Percentiles rank a stretch among this genome's conserved stretches.
Evolutionary conservation across 495 filamentous ascomycete genomes (phyloP).

Genomic region (Lophiostoma macrostomum): DNA sequence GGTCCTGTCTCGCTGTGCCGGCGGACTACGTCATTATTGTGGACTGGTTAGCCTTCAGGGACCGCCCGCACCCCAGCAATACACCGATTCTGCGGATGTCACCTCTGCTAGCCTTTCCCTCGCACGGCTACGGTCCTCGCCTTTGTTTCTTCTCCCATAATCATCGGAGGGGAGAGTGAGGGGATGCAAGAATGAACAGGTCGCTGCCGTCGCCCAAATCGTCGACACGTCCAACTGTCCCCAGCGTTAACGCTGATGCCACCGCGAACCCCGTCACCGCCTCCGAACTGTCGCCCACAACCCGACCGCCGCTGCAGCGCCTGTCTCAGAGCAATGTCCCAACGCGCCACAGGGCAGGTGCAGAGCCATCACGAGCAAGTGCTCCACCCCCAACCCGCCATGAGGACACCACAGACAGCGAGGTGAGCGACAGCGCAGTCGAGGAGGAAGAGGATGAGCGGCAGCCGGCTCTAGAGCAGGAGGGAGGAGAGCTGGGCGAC

Average conservation of each 20-base stretch:
- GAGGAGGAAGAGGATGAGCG: constrained; percentile 10
- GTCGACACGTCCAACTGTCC: no score
- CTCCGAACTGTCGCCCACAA: constrained; percentile 3
- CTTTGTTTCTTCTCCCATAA: no score
- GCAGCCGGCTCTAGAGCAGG: constrained; percentile 15
- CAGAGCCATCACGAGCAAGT: neutral
- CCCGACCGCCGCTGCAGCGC: constrained; percentile 15
- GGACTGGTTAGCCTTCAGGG: no score
- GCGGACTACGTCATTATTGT: no score
- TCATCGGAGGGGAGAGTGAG: no score
- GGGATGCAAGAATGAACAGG: constrained; percentile 24
- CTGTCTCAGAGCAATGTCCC: neutral
- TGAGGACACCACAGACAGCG: constrained; percentile 14
- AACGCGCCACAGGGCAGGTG: neutral
- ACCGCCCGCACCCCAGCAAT: no score
- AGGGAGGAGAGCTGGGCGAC: constrained; percentile 3
- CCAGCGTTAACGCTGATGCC: no score
- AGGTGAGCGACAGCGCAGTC: constrained; percentile 1
- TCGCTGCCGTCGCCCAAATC: constrained; percentile 23
- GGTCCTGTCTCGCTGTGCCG: no score
- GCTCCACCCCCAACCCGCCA: neutral
- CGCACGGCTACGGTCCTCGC: no score
- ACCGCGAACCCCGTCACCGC: constrained; percentile 1
- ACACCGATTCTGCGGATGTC: no score
- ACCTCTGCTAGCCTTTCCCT: no score